Conservation (phyloP, 2,329 filamentous ascomycete species). For the Stemphylium vesicarium region DNA sequence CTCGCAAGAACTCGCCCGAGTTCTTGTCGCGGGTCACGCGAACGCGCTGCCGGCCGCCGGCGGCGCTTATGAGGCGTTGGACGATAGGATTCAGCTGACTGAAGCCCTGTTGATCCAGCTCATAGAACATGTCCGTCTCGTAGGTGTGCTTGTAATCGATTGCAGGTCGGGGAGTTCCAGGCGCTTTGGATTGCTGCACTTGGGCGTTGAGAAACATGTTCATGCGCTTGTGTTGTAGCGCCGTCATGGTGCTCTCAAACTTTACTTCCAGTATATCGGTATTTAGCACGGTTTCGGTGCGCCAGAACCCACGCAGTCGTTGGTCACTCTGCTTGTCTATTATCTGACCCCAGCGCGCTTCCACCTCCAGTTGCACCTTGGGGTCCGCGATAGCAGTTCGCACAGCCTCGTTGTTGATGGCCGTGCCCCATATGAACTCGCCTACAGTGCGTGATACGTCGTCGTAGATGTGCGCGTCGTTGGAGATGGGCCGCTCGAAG, state of each 20-base stretch:
- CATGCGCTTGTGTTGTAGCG: slow-evolving; percentile 84
- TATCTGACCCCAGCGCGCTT: slow-evolving; percentile 88
- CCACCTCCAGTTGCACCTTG: slow-evolving; percentile 83
- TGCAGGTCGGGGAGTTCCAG: slow-evolving; percentile 58
- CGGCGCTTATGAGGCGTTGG: slow-evolving; percentile 61
- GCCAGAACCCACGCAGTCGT: slow-evolving; percentile 69
- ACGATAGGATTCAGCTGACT: slow-evolving; percentile 55
- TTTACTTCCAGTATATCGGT: slow-evolving; percentile 31
- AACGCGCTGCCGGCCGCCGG: slow-evolving; percentile 33
- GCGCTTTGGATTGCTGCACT: slow-evolving; percentile 61
- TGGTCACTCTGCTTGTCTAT: slow-evolving; percentile 74
- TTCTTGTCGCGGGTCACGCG: slow-evolving; percentile 76
- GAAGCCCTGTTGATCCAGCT: slow-evolving; percentile 59
- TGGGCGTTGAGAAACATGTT: slow-evolving; percentile 83
- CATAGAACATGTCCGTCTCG: slow-evolving; percentile 81
- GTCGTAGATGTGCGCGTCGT: slow-evolving; percentile 70
- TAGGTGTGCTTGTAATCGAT: slow-evolving; percentile 82
- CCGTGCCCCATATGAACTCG: slow-evolving; percentile 77
- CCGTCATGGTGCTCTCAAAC: slow-evolving; percentile 90
- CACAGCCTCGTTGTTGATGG: slow-evolving; percentile 70
- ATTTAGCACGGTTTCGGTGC: slow-evolving; percentile 58
- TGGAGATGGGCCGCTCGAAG: slow-evolving; percentile 68
- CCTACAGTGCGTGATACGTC: slow-evolving; percentile 77
- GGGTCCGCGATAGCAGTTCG: slow-evolving; percentile 57
- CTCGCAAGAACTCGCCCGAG: slow-evolving; percentile 71